These are phyloP conservation scores for Wickerhamomyces ciferrii DNA, from an alignment of 805 yeast genomes.

Conservation along the genomic window DNA sequence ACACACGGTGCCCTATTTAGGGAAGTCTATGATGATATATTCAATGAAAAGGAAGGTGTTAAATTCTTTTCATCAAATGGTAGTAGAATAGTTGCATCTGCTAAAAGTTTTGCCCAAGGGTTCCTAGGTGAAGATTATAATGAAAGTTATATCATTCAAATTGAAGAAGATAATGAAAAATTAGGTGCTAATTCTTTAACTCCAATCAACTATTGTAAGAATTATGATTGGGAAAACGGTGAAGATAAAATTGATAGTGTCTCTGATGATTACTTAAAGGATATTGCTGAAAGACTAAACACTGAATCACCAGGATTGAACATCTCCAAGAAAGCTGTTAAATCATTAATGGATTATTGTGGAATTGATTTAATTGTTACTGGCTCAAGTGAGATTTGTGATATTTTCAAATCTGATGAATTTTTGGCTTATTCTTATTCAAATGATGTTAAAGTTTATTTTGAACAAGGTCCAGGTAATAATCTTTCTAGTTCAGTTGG, in stretches of 20 bases:
- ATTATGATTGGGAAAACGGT: conserved; percentile 27
- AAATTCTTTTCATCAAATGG: conserved; percentile 53
- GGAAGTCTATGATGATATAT: conserved; percentile 42
- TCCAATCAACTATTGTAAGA: conserved; percentile 35
- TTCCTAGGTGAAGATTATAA: conserved; percentile 35
- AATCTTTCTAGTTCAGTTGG: conserved; percentile 35
- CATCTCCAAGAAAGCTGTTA: conserved; percentile 35
- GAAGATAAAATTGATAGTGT: conserved; percentile 24
- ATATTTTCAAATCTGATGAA: conserved; percentile 45
- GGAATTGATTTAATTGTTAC: conserved; percentile 45
- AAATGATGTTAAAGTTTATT: conserved; percentile 37
- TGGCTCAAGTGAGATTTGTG: conserved; percentile 24
- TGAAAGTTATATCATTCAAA: conserved; percentile 32
- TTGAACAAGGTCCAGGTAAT: conserved; percentile 44
- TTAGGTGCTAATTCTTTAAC: conserved; percentile 59
- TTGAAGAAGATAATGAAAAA: conserved; percentile 37
- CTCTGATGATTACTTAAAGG: conserved; percentile 14
- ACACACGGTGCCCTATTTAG: conserved; percentile 47
- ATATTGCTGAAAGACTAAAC: conserved; percentile 28
- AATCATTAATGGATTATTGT: conserved; percentile 37
- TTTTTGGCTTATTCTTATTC: conserved; percentile 36
- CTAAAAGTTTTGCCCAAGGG: conserved; percentile 52
- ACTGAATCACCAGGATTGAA: conserved; percentile 33
- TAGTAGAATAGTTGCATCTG: conserved; percentile 50
- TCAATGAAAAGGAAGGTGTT: conserved; percentile 27